phyloP scores from a whole-genome alignment of 1,284 basidiomycete genomes.

The Fomitopsis palustris region DNA sequence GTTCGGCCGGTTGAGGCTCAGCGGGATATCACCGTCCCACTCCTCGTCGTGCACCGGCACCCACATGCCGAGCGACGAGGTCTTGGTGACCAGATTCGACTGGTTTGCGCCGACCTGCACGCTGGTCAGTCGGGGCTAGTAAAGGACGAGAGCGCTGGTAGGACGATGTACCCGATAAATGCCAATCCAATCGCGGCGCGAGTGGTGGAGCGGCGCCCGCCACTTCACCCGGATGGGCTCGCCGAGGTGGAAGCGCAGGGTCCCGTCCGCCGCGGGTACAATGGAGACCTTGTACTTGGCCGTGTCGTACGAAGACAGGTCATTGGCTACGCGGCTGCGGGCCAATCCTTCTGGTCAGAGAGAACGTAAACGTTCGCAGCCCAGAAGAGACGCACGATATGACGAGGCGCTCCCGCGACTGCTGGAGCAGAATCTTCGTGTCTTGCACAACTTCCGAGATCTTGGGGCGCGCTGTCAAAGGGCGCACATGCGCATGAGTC shows the following conservation, averaged over 20 bases:
- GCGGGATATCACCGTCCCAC: slow-evolving; percentile 85
- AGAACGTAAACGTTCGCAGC: background rate
- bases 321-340: slow-evolving; percentile 73
- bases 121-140: slow-evolving; percentile 3
- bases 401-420: slow-evolving; percentile 84
- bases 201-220: slow-evolving; percentile 86
- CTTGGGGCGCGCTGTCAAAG: slow-evolving; percentile 44
- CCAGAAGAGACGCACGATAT: slow-evolving; percentile 63
- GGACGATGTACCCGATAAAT: slow-evolving; percentile 66
- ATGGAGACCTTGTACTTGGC: slow-evolving; percentile 75
- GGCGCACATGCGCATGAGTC: background rate
- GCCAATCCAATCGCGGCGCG: slow-evolving; percentile 96
- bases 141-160: background rate
- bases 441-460: slow-evolving; percentile 87
- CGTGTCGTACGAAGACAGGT: slow-evolving; percentile 77
- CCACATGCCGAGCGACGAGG: slow-evolving; percentile 91
- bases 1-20: slow-evolving; percentile 42
- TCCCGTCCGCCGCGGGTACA: slow-evolving; percentile 47
- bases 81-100: slow-evolving; percentile 78
- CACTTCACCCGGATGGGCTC: slow-evolving; percentile 86
- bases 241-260: slow-evolving; percentile 81
- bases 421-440: slow-evolving; percentile 88
- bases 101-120: slow-evolving; percentile 81
- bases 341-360: background rate
- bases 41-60: slow-evolving; percentile 88